A percentile compares a stretch with the other conserved stretches of the same genome.
phyloP scores from a whole-genome alignment of 768 basidiomycete genomes.

The Suillus decipiens region DNA sequence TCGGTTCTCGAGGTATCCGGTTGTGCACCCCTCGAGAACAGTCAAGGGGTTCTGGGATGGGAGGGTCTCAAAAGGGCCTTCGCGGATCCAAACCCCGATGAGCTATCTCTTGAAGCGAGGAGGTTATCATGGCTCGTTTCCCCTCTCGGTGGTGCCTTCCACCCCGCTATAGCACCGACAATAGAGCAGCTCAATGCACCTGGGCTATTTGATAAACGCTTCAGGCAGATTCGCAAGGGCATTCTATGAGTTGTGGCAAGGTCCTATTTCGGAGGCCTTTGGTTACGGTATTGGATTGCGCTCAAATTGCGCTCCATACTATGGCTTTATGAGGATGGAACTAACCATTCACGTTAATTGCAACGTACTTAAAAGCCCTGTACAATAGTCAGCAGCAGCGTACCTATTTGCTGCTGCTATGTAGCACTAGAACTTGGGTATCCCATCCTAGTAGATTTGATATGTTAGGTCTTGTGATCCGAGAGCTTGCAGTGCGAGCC shows the following conservation, averaged over 20 bases:
- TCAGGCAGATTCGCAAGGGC: slow-evolving; percentile 4
- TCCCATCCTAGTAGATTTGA: not conserved
- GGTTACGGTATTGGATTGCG: not conserved
- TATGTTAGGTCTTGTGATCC: slow-evolving; percentile 1
- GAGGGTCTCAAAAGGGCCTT: slow-evolving; percentile 16
- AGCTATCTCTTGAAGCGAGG: slow-evolving; percentile 5
- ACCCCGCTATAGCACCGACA: slow-evolving; percentile 11
- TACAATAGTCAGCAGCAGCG: not conserved
- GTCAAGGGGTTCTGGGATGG: slow-evolving; percentile 13
- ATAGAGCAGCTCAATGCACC: slow-evolving; percentile 9
- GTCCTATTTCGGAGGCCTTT: not conserved
- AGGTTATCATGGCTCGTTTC: slow-evolving; percentile 32
- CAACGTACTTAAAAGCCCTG: not conserved
- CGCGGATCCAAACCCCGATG: slow-evolving; percentile 8
- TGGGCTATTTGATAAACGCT: slow-evolving; percentile 5
- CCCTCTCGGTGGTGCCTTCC: slow-evolving; percentile 5
- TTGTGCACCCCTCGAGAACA: slow-evolving; percentile 11
- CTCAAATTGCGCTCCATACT: not conserved
- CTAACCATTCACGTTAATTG: not conserved
- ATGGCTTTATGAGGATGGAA: not conserved
- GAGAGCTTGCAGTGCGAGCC: not conserved
- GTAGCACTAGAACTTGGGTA: not conserved
- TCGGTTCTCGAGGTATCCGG: slow-evolving; percentile 11
- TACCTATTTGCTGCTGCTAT: not conserved
- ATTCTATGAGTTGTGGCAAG: not conserved